Base-by-base conservation (phyloP, 108 stramenopile species). In the Cyclotella cryptica region DNA sequence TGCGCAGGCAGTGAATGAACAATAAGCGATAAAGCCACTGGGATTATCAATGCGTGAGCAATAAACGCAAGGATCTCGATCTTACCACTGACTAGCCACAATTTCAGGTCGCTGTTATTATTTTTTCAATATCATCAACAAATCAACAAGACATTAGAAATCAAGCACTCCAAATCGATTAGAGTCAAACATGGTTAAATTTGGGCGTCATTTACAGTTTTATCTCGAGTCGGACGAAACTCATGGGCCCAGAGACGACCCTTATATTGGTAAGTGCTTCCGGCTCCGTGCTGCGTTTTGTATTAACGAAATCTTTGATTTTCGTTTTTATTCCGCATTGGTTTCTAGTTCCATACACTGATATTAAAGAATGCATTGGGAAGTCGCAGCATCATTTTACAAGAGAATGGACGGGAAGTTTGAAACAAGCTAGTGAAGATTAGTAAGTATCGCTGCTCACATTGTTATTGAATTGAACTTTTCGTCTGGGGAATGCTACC, bases 131-230 rank as follows among this genome's bases (percentile, higher is more conserved):
- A 35, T 2, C 35, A 35, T n/a, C 9, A n/a, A 17, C 2, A 9
- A 49, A 9, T 9, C 47, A n/a, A 3, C 47, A 49, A 13, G 44
- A 13, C 9, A 53, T 10, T 53, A 6, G n/a, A 53, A 22, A 55
- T 22, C n/a, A 55, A 12, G 11, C 11, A 12, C 12, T 1, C 22
- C 28, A 30, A 41, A 62, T 66, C 44, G 10, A 9, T 35, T 8
- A 39, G 35, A 66, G 13, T 46, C 18, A 47, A 26, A 13, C 9
- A 77, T 77, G 76, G 76, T 77, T n/a, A 77, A 77, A 43, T 77
- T 77, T 35, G 76, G 83, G 15, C 59, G 83, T 14, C 83, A 84
- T 41, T 47, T 84, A 10, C 83, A 84, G 42, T 84, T 84, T 40
- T 84, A 77, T 46, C 60, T 84, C 15, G 83, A 84, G 67, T 64